These are phyloP conservation scores for Vitis cinerea DNA, from an alignment of 164 flowering plant species.

Conservation along the genomic window DNA sequence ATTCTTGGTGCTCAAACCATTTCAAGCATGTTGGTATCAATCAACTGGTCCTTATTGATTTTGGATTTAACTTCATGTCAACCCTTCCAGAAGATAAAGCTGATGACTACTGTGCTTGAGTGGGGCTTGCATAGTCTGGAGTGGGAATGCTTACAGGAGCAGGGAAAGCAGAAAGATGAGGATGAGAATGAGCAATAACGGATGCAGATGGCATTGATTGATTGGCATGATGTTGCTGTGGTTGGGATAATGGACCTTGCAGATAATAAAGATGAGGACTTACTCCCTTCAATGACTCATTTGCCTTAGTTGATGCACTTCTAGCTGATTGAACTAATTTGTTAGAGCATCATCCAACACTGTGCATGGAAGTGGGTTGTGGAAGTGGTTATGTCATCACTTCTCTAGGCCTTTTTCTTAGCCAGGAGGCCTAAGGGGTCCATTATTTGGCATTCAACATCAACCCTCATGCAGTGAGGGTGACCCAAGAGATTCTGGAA, in stretches of 20 bases:
- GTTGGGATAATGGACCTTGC: slow-evolving; percentile 92
- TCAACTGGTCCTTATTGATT: too few species aligned
- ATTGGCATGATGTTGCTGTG: slow-evolving; percentile 99
- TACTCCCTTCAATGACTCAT: slow-evolving; percentile 94
- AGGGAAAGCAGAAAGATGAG: slow-evolving; percentile 94
- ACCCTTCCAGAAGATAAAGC: too few species aligned
- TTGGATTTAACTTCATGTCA: too few species aligned
- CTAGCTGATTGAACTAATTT: slow-evolving; percentile 69
- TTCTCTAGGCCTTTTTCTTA: slow-evolving; percentile 76
- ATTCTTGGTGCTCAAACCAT: too few species aligned
- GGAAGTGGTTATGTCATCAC: slow-evolving; percentile 96
- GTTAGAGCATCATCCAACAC: slow-evolving; percentile 52
- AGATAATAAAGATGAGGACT: slow-evolving; percentile 95
- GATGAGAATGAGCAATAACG: slow-evolving; percentile 97
- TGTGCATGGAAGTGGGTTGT: slow-evolving; percentile 87
- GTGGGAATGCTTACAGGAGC: slow-evolving; percentile 97
- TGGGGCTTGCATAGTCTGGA: slow-evolving; percentile 87
- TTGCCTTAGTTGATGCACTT: slow-evolving; percentile 90
- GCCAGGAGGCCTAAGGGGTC: slow-evolving; percentile 34
- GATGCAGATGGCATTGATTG: slow-evolving; percentile 95
- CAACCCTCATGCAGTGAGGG: slow-evolving; percentile 67
- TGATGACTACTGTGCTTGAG: slow-evolving; percentile 84
- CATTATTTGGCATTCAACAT: slow-evolving; percentile 80
- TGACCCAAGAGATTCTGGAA: slow-evolving; percentile 60
- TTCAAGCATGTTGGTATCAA: too few species aligned